These are phyloP conservation scores for Fistulinella cinereoalba DNA, from an alignment of 1,284 basidiomycete genomes.

Conservation along the genomic window DNA sequence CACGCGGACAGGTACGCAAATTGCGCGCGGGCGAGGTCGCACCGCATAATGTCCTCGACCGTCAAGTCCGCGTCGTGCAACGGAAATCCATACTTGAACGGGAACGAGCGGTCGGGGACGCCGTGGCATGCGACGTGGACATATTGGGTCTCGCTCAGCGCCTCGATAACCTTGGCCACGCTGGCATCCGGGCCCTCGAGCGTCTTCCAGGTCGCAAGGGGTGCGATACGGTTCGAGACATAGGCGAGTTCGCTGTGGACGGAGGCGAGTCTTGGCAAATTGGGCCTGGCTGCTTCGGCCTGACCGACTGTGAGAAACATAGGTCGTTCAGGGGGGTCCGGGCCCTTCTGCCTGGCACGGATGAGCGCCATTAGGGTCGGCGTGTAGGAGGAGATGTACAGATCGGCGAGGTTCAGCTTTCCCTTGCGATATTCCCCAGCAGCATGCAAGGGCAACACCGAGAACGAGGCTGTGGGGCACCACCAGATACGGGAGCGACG, in stretches of 20 bases:
- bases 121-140: conserved; percentile 24
- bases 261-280: conserved; percentile 4
- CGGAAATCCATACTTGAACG: conserved; percentile 23
- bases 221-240: not conserved
- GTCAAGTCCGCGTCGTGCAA: conserved; percentile 19
- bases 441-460: conserved; percentile 27
- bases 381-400: conserved; percentile 35
- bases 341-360: conserved; percentile 3
- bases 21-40: conserved; percentile 21
- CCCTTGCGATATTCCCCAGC: conserved; percentile 1
- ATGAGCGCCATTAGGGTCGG: conserved; percentile 31
- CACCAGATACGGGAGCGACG: conserved; percentile 36
- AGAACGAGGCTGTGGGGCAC: conserved; percentile 35
- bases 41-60: conserved; percentile 24
- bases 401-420: conserved; percentile 16
- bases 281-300: not conserved
- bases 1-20: conserved; percentile 36
- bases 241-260: conserved; percentile 2
- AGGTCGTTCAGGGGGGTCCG: not conserved
- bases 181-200: conserved; percentile 1
- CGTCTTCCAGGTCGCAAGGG: not conserved
- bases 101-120: conserved; percentile 4
- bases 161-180: conserved; percentile 1
- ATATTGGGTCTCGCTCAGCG: conserved; percentile 11
- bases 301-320: conserved; percentile 13